Evolutionary conservation across 2,329 filamentous ascomycete genomes (phyloP).

Genomic region (Penicillium olsonii): DNA sequence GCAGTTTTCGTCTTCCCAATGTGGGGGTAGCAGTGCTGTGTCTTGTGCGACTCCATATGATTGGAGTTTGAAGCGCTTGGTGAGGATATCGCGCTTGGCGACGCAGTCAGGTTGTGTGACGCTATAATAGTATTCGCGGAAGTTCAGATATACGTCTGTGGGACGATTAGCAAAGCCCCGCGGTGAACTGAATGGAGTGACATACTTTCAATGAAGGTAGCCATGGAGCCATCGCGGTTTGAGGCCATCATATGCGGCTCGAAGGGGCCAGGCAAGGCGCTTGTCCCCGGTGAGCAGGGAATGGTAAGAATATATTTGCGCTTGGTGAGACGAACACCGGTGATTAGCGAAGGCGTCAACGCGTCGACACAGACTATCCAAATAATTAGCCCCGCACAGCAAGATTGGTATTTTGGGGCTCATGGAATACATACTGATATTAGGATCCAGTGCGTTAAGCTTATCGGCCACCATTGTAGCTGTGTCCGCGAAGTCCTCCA

Average conservation of each 20-base stretch:
- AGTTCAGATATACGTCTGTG: not conserved
- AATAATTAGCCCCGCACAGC: not conserved
- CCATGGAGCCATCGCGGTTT: not conserved
- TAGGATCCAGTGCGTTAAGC: not conserved
- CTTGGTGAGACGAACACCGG: not conserved
- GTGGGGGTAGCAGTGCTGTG: not conserved
- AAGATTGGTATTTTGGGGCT: not conserved
- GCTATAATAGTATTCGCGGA: not conserved
- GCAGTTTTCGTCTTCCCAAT: not conserved
- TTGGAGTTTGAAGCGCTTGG: not conserved
- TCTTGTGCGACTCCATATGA: not conserved
- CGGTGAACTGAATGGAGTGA: not conserved
- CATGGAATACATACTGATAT: not conserved
- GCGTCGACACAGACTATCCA: not conserved
- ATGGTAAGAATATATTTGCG: not conserved
- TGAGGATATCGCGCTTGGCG: not conserved
- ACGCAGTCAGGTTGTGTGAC: not conserved
- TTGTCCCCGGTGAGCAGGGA: not conserved
- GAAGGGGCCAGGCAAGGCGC: not conserved
- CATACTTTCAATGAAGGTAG: not conserved
- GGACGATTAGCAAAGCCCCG: not conserved
- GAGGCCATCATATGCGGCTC: not conserved
- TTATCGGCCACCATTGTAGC: not conserved
- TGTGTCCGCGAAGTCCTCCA: not conserved
- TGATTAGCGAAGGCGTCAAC: not conserved